Evolutionary conservation across 140 eudicot species (phyloP).

Genomic region (Stevia rebaudiana): DNA sequence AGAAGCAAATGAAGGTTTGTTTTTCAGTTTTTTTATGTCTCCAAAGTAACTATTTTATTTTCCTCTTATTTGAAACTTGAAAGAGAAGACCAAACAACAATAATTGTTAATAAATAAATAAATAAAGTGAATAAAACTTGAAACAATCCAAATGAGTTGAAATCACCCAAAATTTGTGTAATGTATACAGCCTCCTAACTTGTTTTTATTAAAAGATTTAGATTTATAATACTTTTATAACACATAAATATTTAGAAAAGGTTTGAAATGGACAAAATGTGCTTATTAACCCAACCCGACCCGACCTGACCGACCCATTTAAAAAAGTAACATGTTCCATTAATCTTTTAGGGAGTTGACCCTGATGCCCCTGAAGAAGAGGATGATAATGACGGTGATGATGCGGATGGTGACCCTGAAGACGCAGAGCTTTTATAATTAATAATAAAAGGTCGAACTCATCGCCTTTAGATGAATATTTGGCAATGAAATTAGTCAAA

Average conservation of each 20-base stretch:
- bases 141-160: neutral
- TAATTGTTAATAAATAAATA: neutral
- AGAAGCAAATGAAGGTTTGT: conserved; percentile 93
- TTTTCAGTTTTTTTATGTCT: neutral
- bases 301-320: neutral
- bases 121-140: neutral
- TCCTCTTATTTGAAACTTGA: conserved; percentile 5
- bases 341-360: conserved; percentile 69
- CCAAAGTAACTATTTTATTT: neutral
- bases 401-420: conserved; percentile 79
- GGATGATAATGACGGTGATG: conserved; percentile 80
- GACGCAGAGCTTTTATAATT: conserved; percentile 63
- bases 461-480: conserved; percentile 1
- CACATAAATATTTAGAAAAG: neutral
- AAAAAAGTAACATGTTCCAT: neutral
- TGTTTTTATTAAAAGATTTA: neutral
- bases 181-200: neutral
- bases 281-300: no score
- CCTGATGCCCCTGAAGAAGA: conserved; percentile 99
- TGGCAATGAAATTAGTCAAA: conserved; percentile 14
- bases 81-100: neutral
- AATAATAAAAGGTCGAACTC: conserved; percentile 11
- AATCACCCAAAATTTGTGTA: neutral
- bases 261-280: neutral
- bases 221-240: neutral